These are phyloP conservation scores for Sporothrix luriei DNA, from an alignment of 2,329 filamentous ascomycete species.

Conservation along the genomic window DNA sequence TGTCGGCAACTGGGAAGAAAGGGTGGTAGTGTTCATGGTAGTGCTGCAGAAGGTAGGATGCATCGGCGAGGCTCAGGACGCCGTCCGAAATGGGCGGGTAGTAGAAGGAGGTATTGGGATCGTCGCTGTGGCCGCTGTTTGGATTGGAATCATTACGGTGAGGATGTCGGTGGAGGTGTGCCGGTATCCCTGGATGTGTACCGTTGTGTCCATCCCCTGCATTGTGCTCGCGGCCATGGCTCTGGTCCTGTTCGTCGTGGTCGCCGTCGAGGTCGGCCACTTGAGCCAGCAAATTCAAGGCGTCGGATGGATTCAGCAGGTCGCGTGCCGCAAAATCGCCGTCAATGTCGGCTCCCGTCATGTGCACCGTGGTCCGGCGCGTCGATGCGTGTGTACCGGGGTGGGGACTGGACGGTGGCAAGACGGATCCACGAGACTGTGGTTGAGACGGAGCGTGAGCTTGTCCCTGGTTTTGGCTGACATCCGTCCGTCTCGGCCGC, in stretches of 20 bases:
- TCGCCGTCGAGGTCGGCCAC: slow-evolving; percentile 45
- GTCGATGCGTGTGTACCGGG: neutral
- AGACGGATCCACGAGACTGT: neutral
- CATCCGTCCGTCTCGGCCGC: slow-evolving; percentile 37
- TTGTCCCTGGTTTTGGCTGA: neutral
- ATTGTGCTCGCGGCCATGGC: neutral
- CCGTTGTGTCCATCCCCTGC: neutral
- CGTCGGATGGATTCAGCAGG: slow-evolving; percentile 49
- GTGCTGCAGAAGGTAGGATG: slow-evolving; percentile 38
- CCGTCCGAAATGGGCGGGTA: slow-evolving; percentile 45
- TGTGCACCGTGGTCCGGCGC: slow-evolving; percentile 20
- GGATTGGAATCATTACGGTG: neutral
- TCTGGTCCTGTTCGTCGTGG: slow-evolving; percentile 1
- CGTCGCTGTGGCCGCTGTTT: neutral
- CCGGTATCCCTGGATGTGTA: neutral
- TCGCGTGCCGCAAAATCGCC: slow-evolving; percentile 48
- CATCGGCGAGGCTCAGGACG: slow-evolving; percentile 40
- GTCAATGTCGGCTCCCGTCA: slow-evolving; percentile 40
- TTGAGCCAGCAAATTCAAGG: slow-evolving; percentile 47
- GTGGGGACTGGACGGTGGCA: neutral
- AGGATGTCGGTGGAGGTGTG: neutral
- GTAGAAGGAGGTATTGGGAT: slow-evolving; percentile 4
- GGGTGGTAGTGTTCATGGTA: slow-evolving; percentile 69
- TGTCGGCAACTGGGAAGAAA: slow-evolving; percentile 69
- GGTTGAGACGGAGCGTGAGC: neutral